These are phyloP conservation scores for Collybia mongolica DNA, from an alignment of 768 basidiomycete species.

Conservation along the genomic window DNA sequence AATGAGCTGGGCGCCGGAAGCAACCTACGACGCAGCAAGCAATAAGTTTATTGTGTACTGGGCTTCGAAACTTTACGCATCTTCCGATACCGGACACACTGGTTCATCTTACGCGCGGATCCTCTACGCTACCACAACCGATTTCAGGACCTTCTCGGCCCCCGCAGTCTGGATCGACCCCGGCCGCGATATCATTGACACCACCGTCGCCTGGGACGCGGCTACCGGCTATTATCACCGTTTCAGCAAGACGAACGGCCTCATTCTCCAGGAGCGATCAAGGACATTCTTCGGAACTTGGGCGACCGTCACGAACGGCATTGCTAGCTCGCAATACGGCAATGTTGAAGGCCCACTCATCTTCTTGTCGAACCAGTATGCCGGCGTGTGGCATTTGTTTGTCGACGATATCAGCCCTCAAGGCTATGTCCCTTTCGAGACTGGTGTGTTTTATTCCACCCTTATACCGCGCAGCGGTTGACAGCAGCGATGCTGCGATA, in stretches of 20 bases:
- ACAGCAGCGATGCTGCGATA: no score
- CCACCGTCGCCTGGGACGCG: constrained; percentile 13
- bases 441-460: constrained; percentile 4
- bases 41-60: constrained; percentile 16
- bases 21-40: constrained; percentile 11
- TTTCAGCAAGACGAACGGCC: constrained; percentile 14
- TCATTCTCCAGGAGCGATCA: constrained; percentile 12
- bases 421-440: constrained; percentile 16
- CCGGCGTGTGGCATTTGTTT: constrained; percentile 14
- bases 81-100: constrained; percentile 12
- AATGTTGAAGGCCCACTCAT: constrained; percentile 16
- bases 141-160: constrained; percentile 16
- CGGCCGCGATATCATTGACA: constrained; percentile 13
- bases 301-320: constrained; percentile 12
- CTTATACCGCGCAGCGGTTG: no score
- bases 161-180: constrained; percentile 17
- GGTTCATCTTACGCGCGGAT: constrained; percentile 12
- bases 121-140: constrained; percentile 15
- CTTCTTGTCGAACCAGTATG: constrained; percentile 11
- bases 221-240: constrained; percentile 15
- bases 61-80: constrained; percentile 13
- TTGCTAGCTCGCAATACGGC: constrained; percentile 11
- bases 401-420: constrained; percentile 12
- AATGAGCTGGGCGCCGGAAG: constrained; percentile 19
- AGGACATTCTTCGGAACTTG: constrained; percentile 13